Evolutionary conservation across 2,329 filamentous ascomycete genomes (phyloP), one percentile per base, ranked within the genome.

Genomic region (Ceratocystiopsis sp.): DNA sequence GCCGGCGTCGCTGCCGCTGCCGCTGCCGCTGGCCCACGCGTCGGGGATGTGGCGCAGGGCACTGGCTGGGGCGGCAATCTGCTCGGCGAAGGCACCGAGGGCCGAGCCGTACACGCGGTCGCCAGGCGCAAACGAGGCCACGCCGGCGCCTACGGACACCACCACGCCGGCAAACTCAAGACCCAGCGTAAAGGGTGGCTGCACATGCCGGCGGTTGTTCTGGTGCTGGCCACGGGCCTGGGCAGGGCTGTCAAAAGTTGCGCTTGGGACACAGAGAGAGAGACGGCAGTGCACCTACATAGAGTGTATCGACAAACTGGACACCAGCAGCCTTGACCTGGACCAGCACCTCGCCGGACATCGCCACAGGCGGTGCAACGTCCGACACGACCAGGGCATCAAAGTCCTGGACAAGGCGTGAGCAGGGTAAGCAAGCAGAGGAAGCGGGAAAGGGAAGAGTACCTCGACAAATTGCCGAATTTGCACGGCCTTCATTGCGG

Each of bases 241-340:
- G 15, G 10, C 25, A 6, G 25, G 25, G 10, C 9, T 2, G 25
- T 29, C 25, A 29, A 8, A 8, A 10, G 2, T 4, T 29, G 25
- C 25, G 9, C 4, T 2, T 2, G 25, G 5, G 2, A 29, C 4
- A 29, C 5, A 29, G 6, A 29, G 25, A 29, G 14, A 43, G 10
- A 16, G 12, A 25, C 12, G 18, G 18, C 4, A 18, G 14, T 11
- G 4, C 10, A 45, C 55, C 18, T 48, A 62, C 60, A 52, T 77
- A 76, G 39, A 78, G 63, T 10, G 73, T 65, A 51, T 78, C 74
- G 40, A 75, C 71, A 52, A 74, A 75, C 43, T 75, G 76, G 18
- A 75, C 60, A 4, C 71, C 69, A 43, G 68, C 67, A 45, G 73
- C 71, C 2, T 67, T 67, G 42, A 76, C 65, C 29, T 42, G 43